phyloP scores from a whole-genome alignment of 1,139 yeast genomes.

The Kodamaea anthophila region DNA sequence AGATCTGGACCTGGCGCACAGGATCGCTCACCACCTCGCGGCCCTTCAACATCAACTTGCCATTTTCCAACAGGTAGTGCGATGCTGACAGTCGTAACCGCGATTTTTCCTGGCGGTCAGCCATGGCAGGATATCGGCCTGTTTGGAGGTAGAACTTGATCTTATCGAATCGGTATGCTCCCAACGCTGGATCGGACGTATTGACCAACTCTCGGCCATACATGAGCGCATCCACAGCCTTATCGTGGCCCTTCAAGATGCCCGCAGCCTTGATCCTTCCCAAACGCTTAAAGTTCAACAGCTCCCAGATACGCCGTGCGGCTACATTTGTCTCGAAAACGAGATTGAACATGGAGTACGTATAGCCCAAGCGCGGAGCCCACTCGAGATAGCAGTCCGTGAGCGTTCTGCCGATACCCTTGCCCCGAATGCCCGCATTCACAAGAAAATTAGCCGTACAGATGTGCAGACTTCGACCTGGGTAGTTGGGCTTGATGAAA shows the following conservation, averaged over 20 bases:
- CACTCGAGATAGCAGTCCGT: conserved; percentile 82
- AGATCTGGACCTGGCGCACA: conserved; percentile 65
- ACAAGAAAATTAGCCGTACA: conserved; percentile 87
- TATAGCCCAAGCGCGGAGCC: conserved; percentile 87
- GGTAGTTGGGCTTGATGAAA: conserved; percentile 79
- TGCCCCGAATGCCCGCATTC: conserved; percentile 88
- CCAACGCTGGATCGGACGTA: conserved; percentile 43
- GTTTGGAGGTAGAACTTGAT: conserved; percentile 75
- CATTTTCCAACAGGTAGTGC: conserved; percentile 65
- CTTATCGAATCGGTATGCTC: conserved; percentile 67
- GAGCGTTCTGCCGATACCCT: conserved; percentile 82
- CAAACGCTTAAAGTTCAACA: conserved; percentile 67
- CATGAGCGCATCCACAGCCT: conserved; percentile 75
- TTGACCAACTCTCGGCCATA: conserved; percentile 55
- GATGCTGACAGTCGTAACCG: conserved; percentile 77
- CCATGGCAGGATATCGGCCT: conserved; percentile 79
- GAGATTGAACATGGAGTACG: conserved; percentile 75
- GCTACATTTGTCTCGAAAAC: conserved; percentile 86
- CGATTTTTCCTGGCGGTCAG: conserved; percentile 79
- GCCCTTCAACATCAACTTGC: conserved; percentile 70
- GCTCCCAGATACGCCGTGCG: conserved; percentile 73
- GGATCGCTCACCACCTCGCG: conserved; percentile 79
- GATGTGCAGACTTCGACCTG: conserved; percentile 90
- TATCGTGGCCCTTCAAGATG: conserved; percentile 73
- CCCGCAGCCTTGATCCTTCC: conserved; percentile 86